Base-by-base conservation (phyloP, 2,329 filamentous ascomycete genomes). In the Clarireedia paspali region DNA sequence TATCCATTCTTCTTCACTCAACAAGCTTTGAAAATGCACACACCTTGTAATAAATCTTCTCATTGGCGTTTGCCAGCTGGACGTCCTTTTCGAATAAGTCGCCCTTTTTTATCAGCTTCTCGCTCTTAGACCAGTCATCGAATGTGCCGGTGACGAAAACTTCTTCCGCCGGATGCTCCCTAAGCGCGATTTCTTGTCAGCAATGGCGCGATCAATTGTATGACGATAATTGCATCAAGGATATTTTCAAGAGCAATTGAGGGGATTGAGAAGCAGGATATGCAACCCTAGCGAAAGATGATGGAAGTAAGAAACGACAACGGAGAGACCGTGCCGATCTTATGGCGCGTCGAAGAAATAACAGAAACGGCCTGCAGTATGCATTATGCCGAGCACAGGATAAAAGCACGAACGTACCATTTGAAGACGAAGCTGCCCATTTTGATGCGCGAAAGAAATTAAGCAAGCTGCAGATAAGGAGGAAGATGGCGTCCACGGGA, bases 121-220 rank as follows among this genome's bases (percentile, higher is more conserved):
- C 82, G 56, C 84, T 90, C 78, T 94, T 92, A 64, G 81, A 80
- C 94, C 94, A 99, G 75, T 89, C 81, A 74, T 97, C 92, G 70
- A 97, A 97, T 61, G 89, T 92, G 70, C 94, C 94, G 42, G 92
- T 97, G 66, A 97, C 94, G 73, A 87, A 92, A 71, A 97, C 92
- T 64, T 85, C 80, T 70, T 88, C 89, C 66, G 84, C 91, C 66
- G 84, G 77, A 71, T 94, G 85, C 70, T 87, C 83, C 92, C 92
- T 96, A 74, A 64, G 20, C 42, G 39, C 45, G 5, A 7, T 30
- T 5, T 3, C 7, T 42, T 46, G 47, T 56, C 17, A 56, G 53
- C 47, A 5, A 20, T 20, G 46, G 42, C 24, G 24, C 5, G 4
- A n/a, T 23, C 24, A 50, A 36, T 12, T 44, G 27, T 15, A 39